Evolutionary conservation across 305 asterid species (phyloP), one percentile per base, ranked within the genome.

Genomic region (Solanum aculeatissimum): DNA sequence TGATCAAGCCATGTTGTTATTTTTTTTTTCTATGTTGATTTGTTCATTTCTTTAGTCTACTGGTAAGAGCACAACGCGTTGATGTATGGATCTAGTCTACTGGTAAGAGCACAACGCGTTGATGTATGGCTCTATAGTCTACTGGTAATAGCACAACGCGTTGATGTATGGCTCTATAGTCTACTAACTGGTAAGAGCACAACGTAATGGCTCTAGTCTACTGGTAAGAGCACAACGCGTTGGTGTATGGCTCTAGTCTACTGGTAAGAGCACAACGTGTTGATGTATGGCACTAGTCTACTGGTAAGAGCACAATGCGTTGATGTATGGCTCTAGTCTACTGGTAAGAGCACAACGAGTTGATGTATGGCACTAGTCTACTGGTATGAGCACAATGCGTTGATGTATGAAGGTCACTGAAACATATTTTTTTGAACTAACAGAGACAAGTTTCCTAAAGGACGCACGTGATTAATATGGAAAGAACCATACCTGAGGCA

Each of bases 401-500:
- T 1, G n/a, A 55, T 18, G 21, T 18, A 55, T 55, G 42, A 27
- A 63, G 71, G 6, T 29, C 72, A 14, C n/a, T 14, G 43, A 29
- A 65, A 65, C 74, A 29, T 65, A 15, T 29, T 29, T 65, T 1
- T 65, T 1, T 29, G 7, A 10, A 70, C 32, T 12, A 40, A 15
- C 54, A 70, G 15, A 23, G 16, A 18, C 51, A 70, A 70, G 51
- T 70, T 35, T 35, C 40, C 40, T 1, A 35, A 35, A 35, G 40
- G 40, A n/a, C n/a, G n/a, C n/a, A n/a, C n/a, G n/a, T n/a, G n/a
- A n/a, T n/a, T 69, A 69, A 38, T 19, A 40, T 40, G 79, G 54
- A 70, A 68, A 69, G 11, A 74, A 84, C 60, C 35, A 79, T 85
- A 77, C 80, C 87, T 63, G 87, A 65, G 60, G 81, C 47, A 58